Base-by-base conservation (phyloP, 305 asterid species). In the Fraxinus velutina region DNA sequence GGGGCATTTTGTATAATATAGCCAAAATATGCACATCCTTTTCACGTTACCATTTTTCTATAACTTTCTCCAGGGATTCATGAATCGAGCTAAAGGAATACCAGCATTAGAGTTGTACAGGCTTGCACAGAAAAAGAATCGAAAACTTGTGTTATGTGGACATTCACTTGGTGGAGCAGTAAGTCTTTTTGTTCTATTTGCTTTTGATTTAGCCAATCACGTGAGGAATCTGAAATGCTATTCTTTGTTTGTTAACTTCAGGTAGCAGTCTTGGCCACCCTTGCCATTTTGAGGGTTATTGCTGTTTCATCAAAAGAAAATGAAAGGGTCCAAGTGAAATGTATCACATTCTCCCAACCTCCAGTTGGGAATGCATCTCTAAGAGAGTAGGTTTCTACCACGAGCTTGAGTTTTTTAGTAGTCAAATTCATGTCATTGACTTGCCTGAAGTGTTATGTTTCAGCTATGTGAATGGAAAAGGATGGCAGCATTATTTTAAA, bases 161-260 rank as follows among this genome's bases (percentile, higher is more conserved):
- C 99, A 96, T 88, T 96, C 99, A 79, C 97, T 96, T 87, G 99
- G 99, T 86, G 99, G 99, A 87, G 98, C 99, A 55, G 99, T 96
- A 92, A 83, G 97, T 76, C 42, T 60, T 81, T 73, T 66, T 77
- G 44, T 84, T 75, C 13, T 39, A 6, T 47, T 78, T 83, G 78
- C 76, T 80, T 81, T 81, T 47, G 39, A 19, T 81, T 57, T 52
- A 70, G 60, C 32, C 70, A 24, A 42, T 79, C 70, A 30, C 32
- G 21, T 9, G 9, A n/a, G 37, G 3, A 29, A 30, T 79, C 83
- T 76, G 79, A 34, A 72, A 72, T 80, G 64, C 27, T 42, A 13
- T 75, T 66, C 55, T 80, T 81, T 75, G 73, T 60, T 78, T 82
- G 79, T 52, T 82, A 79, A 73, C 73, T 80, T 83, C 84, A 96